A percentile compares a stretch with the other conserved stretches of the same genome.
phyloP scores from a whole-genome alignment of 1,139 yeast species.

The Wickerhamomyces sp. region DNA sequence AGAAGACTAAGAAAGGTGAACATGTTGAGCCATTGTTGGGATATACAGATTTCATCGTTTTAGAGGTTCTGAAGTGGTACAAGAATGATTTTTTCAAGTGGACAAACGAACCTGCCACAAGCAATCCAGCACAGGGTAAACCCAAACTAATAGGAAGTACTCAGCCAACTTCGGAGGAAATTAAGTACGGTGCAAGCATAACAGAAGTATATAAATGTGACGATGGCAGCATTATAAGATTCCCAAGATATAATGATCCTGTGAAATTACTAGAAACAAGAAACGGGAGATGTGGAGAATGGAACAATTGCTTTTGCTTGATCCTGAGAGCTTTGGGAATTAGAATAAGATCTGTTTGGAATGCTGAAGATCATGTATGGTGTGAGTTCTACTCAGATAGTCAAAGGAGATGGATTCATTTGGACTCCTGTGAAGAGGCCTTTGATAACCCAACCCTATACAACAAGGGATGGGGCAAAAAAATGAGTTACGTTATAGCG shows the following conservation, averaged over 20 bases:
- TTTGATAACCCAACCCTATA: conserved; percentile 79
- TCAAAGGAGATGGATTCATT: conserved; percentile 73
- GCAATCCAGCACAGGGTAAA: conserved; percentile 27
- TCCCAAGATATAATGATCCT: conserved; percentile 75
- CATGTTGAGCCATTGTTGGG: conserved; percentile 28
- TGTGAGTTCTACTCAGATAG: conserved; percentile 73
- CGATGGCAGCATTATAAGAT: conserved; percentile 47
- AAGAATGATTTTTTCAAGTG: conserved; percentile 77
- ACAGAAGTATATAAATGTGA: conserved; percentile 64
- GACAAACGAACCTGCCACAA: conserved; percentile 60
- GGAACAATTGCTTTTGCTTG: conserved; percentile 82
- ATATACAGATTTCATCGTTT: conserved; percentile 67
- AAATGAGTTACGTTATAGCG: conserved; percentile 83
- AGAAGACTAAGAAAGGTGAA: conserved; percentile 9
- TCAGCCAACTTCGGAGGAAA: conserved; percentile 39
- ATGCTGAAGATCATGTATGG: conserved; percentile 94
- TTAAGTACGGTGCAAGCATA: conserved; percentile 39
- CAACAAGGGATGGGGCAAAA: conserved; percentile 85
- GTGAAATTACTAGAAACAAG: conserved; percentile 54
- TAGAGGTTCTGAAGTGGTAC: conserved; percentile 68
- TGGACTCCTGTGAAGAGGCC: conserved; percentile 85
- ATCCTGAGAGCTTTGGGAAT: conserved; percentile 64
- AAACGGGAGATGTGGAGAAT: conserved; percentile 89
- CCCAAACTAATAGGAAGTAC: conserved; percentile 32
- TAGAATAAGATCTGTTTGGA: conserved; percentile 72